Conservation (phyloP, 2,329 filamentous ascomycete species). For the Lasiodiplodia theobromae region DNA sequence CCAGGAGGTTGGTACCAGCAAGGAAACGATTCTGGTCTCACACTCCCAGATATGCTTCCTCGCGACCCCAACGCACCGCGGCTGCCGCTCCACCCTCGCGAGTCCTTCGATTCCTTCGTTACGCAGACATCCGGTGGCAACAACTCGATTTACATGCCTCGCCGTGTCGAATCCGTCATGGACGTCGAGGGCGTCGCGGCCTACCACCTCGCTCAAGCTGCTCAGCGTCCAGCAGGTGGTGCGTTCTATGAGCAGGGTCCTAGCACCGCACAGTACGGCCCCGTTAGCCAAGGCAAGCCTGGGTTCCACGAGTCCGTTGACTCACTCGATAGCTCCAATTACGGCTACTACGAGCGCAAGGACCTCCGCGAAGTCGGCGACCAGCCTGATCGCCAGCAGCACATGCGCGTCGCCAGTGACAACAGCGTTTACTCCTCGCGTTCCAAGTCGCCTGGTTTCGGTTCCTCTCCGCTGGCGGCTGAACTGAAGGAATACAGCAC, state of each 20-base stretch:
- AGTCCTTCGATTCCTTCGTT: conserved; percentile 72
- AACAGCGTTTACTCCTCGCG: conserved; percentile 27
- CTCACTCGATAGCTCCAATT: conserved; percentile 46
- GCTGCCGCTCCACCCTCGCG: conserved; percentile 61
- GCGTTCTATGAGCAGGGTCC: conserved; percentile 47
- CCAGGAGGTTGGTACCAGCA: conserved; percentile 74
- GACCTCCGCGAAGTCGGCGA: conserved; percentile 8
- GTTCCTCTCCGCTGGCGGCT: conserved; percentile 15
- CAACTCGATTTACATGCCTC: conserved; percentile 68
- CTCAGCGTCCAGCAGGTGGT: conserved; percentile 54
- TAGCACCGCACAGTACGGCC: conserved; percentile 38
- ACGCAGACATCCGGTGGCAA: conserved; percentile 62
- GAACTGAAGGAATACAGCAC: conserved; percentile 19
- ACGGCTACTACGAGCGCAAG: conserved; percentile 32
- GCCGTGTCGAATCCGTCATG: conserved; percentile 77
- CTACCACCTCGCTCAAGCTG: conserved; percentile 71
- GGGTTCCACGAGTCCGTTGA: conserved; percentile 45
- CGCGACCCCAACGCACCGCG: conserved; percentile 56
- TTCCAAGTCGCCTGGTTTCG: conserved; percentile 21
- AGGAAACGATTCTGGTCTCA: conserved; percentile 70
- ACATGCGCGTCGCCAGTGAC: conserved; percentile 39
- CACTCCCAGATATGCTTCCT: conserved; percentile 58
- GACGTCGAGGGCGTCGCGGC: conserved; percentile 77
- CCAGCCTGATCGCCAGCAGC: conserved; percentile 37
- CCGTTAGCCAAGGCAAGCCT: conserved; percentile 38